Percentiles rank a stretch among this genome's conserved stretches.
Conservation (phyloP, 2,329 filamentous ascomycete genomes). For the Sclerotinia spermophila region DNA sequence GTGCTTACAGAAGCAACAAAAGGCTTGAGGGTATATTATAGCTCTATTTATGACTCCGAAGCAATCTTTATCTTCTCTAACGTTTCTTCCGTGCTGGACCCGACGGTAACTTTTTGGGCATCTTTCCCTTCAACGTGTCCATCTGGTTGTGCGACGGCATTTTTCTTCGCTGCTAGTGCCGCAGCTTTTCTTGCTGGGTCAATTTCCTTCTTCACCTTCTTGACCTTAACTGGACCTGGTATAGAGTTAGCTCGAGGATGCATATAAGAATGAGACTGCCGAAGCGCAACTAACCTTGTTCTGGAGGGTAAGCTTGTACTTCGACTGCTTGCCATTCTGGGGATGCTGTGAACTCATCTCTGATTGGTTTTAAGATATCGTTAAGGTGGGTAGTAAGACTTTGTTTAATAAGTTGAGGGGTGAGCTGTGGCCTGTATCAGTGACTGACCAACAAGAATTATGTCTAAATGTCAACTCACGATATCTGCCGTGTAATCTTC, state of each 20-base stretch:
- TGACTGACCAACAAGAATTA: neutral
- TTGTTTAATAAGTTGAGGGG: slow-evolving; percentile 84
- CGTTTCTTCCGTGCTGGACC: slow-evolving; percentile 28
- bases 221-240: slow-evolving; percentile 53
- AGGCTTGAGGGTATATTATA: slow-evolving; percentile 20
- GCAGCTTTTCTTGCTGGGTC: slow-evolving; percentile 36
- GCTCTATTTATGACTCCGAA: slow-evolving; percentile 27
- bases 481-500: slow-evolving; percentile 16
- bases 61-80: slow-evolving; percentile 30
- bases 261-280: neutral
- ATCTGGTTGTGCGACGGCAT: slow-evolving; percentile 31
- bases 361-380: slow-evolving; percentile 73
- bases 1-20: slow-evolving; percentile 13
- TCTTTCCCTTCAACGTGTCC: slow-evolving; percentile 31
- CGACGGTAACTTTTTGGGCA: slow-evolving; percentile 29
- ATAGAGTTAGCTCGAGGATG: neutral
- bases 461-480: neutral
- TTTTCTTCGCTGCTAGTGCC: slow-evolving; percentile 30
- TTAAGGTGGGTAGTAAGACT: slow-evolving; percentile 72
- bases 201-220: slow-evolving; percentile 67
- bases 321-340: slow-evolving; percentile 78
- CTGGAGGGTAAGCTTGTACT: slow-evolving; percentile 76
- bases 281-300: slow-evolving; percentile 52
- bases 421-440: slow-evolving; percentile 50
- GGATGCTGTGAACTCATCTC: slow-evolving; percentile 64